Evolutionary conservation across 495 filamentous ascomycete species (phyloP), one percentile per base, ranked within the genome.

Genomic region (Echria macrotheca): DNA sequence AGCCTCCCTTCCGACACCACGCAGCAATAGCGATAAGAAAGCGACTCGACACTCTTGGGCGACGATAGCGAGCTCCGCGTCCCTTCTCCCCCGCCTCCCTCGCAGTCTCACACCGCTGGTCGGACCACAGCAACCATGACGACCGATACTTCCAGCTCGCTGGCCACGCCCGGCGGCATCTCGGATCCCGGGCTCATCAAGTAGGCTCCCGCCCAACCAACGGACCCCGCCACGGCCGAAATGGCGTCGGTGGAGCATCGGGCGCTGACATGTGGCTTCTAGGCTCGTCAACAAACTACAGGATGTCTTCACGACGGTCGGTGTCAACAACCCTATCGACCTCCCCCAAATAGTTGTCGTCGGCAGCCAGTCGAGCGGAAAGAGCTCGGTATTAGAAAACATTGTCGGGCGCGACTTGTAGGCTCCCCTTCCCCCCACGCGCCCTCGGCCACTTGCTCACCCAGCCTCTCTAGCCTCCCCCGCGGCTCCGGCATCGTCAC

Each of bases 361-460:
- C 39, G 94, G 94, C 57, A 96, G 91, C 65, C 94, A 99, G 75
- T 97, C 94, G 10, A 96, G 90, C 67, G 94, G 94, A 65, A 99
- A 99, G 83, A 96, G 91, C 76, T 97, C 93, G n/a, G 94, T 99
- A 58, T 69, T 99, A 60, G 94, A 99, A 72, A 99, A 99, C 63
- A 99, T 99, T 58, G 94, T 99, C 32, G 94, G 94, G 29, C 79
- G 94, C 72, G 93, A 99, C 72, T 97, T 99, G 94, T 97, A 78
- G 68, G 87, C 67, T 28, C 47, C 28, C 32, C 26, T 39, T 29
- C 42, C 22, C 36, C 50, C 42, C 41, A 11, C 25, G 23, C 48
- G 43, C 33, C 31, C 47, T 26, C 38, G 24, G 6, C 18, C 38
- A 38, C 18, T 53, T 32, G 52, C 38, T 43, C 18, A 15, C 47